Evolutionary conservation across 805 yeast species (phyloP), one percentile per base, ranked within the genome.

Genomic region (Babjeviella inositovora): DNA sequence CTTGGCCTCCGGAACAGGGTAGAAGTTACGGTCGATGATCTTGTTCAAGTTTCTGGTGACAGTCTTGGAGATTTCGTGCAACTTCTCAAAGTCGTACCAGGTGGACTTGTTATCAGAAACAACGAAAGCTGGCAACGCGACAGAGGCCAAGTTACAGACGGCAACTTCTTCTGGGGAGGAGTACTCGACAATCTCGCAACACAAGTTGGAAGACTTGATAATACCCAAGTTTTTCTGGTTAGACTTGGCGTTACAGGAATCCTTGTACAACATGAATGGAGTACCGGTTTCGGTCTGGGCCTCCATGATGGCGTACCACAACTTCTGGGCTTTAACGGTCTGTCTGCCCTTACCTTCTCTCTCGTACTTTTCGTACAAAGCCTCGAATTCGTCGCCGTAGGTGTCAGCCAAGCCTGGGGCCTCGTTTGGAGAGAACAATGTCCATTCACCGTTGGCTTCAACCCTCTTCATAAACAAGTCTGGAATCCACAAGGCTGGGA

Each of bases 241-340:
- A 25, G 71, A 50, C 46, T 66, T 66, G 33, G 44, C 35, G 47
- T 66, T 66, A 46, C 73, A 66, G 8, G 73, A 67, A 46, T 66
- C 74, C 44, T 66, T 66, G 50, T 66, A 66, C 35, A 66, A 50
- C 72, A 66, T 64, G 50, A 65, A 66, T 21, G 74, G 74, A 23
- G 70, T 64, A 40, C 74, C 74, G 16, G 74, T 66, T 45, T 66
- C 74, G 22, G 73, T 66, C 44, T 66, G 74, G 13, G 72, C 67
- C 40, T 65, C 72, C 40, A 66, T 52, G 24, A 66, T 62, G 17
- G 70, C 52, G 33, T 64, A 62, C 74, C 74, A 66, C 32, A 66
- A 53, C 43, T 65, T 65, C 39, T 66, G 73, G 12, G 73, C 73
- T 45, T 61, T 62, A 32, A 66, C 47, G 14, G 62, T 56, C 27